phyloP scores from a whole-genome alignment of 2,329 filamentous ascomycete genomes.

The Blumeria graminis region DNA sequence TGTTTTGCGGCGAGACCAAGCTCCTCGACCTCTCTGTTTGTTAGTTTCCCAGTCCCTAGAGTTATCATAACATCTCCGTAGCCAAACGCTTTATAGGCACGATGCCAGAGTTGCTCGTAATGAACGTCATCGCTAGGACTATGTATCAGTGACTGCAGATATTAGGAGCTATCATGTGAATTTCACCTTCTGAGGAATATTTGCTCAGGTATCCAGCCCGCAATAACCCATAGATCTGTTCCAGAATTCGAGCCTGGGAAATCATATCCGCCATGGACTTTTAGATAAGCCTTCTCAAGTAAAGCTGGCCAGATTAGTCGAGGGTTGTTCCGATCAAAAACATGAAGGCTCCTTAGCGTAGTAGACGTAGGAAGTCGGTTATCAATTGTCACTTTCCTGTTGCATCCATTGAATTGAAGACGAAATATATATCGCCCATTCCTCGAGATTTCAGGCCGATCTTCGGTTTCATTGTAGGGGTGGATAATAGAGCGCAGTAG shows the following conservation, averaged over 20 bases:
- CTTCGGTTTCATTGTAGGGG: slow-evolving; percentile 39
- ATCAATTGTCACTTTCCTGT: slow-evolving; percentile 67
- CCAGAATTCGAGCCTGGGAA: slow-evolving; percentile 95
- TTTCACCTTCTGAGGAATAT: slow-evolving; percentile 56
- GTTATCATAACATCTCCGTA: slow-evolving; percentile 69
- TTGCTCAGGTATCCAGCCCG: slow-evolving; percentile 93
- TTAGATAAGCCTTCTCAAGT: slow-evolving; percentile 88
- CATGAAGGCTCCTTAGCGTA: slow-evolving; percentile 54
- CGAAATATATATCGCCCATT: slow-evolving; percentile 80
- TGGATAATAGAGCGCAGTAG: slow-evolving; percentile 50
- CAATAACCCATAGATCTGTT: slow-evolving; percentile 79
- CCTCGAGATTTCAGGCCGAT: slow-evolving; percentile 36
- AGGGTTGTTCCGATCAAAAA: slow-evolving; percentile 65
- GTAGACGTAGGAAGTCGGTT: slow-evolving; percentile 63
- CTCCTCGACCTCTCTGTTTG: slow-evolving; percentile 49
- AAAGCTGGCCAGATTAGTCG: slow-evolving; percentile 75
- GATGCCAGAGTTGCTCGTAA: slow-evolving; percentile 50
- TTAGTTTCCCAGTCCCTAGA: slow-evolving; percentile 68
- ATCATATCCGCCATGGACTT: slow-evolving; percentile 85
- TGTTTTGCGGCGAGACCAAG: slow-evolving; percentile 74
- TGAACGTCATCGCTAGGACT: slow-evolving; percentile 47
- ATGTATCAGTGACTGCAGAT: neutral
- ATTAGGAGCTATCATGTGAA: neutral
- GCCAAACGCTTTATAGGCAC: slow-evolving; percentile 49
- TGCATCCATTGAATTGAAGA: slow-evolving; percentile 92